Conservation (phyloP, 225 moss, liverwort and hornwort genomes). For the Physcomitrellopsis africana region DNA sequence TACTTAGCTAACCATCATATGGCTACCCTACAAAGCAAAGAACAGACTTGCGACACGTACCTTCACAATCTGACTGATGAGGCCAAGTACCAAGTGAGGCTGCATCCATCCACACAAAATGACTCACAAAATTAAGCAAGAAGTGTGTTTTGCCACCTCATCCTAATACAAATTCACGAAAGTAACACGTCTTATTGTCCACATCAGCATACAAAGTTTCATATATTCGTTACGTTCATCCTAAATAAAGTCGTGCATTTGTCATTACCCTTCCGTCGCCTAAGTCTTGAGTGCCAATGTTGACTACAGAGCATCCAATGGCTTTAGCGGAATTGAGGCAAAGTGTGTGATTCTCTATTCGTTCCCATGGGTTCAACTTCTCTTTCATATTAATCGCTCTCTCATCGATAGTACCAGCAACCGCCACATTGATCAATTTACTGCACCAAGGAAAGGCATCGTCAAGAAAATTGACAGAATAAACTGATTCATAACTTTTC, state of each 20-base stretch:
- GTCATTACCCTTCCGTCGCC: conserved; percentile 84
- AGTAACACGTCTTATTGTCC: background rate
- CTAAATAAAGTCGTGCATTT: conserved; percentile 3
- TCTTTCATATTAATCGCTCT: conserved; percentile 91
- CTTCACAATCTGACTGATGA: conserved; percentile 99
- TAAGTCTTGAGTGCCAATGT: conserved; percentile 97
- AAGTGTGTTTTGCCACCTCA: conserved; percentile 58
- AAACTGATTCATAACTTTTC: background rate
- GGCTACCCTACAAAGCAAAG: background rate
- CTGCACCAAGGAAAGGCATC: conserved; percentile 42
- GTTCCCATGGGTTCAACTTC: conserved; percentile 96
- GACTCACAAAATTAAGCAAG: conserved; percentile 69
- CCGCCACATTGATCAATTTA: conserved; percentile 96
- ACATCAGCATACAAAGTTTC: conserved; percentile 1
- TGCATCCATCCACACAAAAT: conserved; percentile 67
- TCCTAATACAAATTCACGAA: conserved; percentile 29
- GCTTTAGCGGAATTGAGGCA: conserved; percentile 96
- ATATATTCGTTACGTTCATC: background rate
- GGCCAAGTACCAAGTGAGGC: conserved; percentile 98
- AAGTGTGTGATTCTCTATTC: conserved; percentile 92
- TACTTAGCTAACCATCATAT: background rate
- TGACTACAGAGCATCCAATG: conserved; percentile 98
- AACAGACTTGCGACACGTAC: conserved; percentile 39
- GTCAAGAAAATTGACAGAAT: conserved; percentile 14
- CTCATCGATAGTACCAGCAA: conserved; percentile 96